These are phyloP conservation scores for Pinus taeda DNA, from an alignment of 75 land plant species.

Conservation along the genomic window DNA sequence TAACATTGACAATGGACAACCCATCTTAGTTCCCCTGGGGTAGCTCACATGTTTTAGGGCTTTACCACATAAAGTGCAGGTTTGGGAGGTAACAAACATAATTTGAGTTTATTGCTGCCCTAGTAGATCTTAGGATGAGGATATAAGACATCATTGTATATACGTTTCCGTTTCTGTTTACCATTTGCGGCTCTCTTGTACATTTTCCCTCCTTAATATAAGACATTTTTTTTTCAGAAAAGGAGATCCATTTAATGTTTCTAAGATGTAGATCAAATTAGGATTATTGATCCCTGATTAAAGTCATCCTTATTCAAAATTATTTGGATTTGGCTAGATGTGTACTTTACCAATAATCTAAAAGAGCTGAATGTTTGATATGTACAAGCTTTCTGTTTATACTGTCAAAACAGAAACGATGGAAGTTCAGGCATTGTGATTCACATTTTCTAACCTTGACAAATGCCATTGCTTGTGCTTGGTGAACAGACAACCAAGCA, in stretches of 20 bases:
- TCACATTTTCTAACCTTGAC: background rate
- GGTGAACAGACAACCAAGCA: no score
- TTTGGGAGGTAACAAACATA: no score
- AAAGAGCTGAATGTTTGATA: background rate
- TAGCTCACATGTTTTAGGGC: no score
- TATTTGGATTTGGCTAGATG: background rate
- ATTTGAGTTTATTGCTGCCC: no score
- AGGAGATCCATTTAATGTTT: background rate
- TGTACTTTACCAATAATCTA: background rate
- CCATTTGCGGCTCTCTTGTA: background rate
- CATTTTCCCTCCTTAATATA: background rate
- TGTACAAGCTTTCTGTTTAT: background rate
- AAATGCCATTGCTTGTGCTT: background rate
- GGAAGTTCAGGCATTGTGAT: background rate
- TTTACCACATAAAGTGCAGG: no score
- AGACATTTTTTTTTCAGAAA: background rate
- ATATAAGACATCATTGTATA: no score
- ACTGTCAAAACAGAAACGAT: background rate
- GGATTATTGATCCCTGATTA: background rate
- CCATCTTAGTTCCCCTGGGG: no score
- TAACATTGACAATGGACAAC: no score
- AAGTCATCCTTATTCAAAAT: background rate
- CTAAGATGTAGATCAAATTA: background rate
- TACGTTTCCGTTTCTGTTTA: no score
- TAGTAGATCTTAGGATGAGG: no score